Conservation (phyloP, 805 yeast species). For the Yamadazyma tumulicola region DNA sequence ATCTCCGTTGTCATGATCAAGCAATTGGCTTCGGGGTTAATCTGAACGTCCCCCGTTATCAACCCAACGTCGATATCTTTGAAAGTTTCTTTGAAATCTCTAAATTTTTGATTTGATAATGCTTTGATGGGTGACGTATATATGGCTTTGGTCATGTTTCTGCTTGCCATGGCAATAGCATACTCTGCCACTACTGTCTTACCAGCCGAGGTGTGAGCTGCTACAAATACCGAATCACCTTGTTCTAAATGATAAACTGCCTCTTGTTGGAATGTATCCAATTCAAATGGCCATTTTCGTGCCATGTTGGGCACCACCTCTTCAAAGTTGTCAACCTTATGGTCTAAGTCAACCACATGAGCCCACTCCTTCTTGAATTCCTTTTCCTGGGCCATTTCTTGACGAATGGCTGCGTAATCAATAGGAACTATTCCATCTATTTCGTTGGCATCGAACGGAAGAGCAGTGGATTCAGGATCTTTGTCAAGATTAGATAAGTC, state of each 20-base stretch:
- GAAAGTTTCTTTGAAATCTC: conserved; percentile 81
- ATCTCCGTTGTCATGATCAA: conserved; percentile 98
- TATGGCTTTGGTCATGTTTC: conserved; percentile 95
- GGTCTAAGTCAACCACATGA: conserved; percentile 85
- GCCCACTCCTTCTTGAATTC: conserved; percentile 75
- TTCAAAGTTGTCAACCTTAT: conserved; percentile 75
- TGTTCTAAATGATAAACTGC: conserved; percentile 95
- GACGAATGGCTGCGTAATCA: conserved; percentile 25
- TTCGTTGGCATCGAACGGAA: conserved; percentile 36
- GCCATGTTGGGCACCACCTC: conserved; percentile 94
- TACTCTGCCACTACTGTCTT: conserved; percentile 98
- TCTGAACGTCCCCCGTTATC: conserved; percentile 96
- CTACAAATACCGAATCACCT: conserved; percentile 97
- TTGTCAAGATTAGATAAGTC: not conserved
- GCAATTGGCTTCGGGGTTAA: conserved; percentile 97
- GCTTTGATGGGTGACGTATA: conserved; percentile 96
- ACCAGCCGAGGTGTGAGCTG: conserved; percentile 99
- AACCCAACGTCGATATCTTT: conserved; percentile 86
- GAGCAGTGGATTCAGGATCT: not conserved
- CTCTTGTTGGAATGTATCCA: conserved; percentile 94
- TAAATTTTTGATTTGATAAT: conserved; percentile 80
- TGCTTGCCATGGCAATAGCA: conserved; percentile 93
- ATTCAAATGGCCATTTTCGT: conserved; percentile 88
- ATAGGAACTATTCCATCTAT: conserved; percentile 42
- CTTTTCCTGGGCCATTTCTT: conserved; percentile 20